Base-by-base conservation (phyloP, 2,329 filamentous ascomycete species). In the Talaromyces pinophilus region DNA sequence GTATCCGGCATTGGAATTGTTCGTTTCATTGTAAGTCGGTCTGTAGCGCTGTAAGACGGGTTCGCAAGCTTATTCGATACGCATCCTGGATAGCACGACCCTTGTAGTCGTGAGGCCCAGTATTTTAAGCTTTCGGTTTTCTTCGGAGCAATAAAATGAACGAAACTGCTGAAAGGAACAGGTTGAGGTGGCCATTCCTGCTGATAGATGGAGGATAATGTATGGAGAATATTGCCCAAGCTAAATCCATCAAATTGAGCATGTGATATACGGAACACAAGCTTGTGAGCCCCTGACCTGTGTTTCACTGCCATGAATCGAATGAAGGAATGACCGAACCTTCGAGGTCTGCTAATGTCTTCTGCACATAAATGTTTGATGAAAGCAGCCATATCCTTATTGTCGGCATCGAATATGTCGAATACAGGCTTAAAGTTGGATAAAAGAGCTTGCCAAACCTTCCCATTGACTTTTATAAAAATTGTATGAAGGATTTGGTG, bases 241-340 rank as follows among this genome's bases (percentile, higher is more conserved):
- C 60, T 62, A 19, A 62, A 62, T 10, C 46, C 60, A 52, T 62
- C 60, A 22, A 62, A 62, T 30, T 62, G 60, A n/a, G 46, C 60
- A 1, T 62, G 60, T 1, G 60, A 62, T 19, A 62, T 62, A 3
- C 60, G 44, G 13, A 62, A 52, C 13, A 62, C 22, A 10, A 62
- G 60, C 30, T 40, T 62, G 33, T 54, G 46, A 52, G 44, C 17
- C 15, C 46, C 46, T 50, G 44, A 50, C 4, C 3, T 28, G 35
- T 62, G 44, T 54, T 17, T 38, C 2, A 54, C 44, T 11, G 19
- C 46, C 19, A 62, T 22, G 33, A 62, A 62, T 30, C 60, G 60
- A 22, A 62, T 52, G 22, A 62, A 62, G 7, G 60, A 62, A 15
- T 62, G 60, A 11, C 60, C 60, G 28, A 62, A 7, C 7, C 46